Evolutionary conservation across 345 rosid species (phyloP), one percentile per base, ranked within the genome.

Genomic region (Sisymbrium irio): DNA sequence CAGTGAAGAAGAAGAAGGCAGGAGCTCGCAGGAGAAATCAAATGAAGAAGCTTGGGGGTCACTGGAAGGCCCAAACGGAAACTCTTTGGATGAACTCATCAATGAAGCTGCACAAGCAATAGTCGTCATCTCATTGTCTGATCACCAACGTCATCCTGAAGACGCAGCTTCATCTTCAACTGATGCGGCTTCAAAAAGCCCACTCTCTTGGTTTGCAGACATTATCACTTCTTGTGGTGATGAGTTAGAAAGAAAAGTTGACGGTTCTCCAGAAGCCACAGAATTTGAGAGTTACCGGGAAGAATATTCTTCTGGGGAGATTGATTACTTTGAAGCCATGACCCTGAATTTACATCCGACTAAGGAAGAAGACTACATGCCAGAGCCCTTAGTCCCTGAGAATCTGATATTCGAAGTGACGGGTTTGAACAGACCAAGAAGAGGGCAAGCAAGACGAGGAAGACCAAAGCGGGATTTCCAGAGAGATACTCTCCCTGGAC

Each of bases 391-490:
- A 64, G 86, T 88, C 72, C 90, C 88, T 2, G 90, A 84, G 72
- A 72, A 71, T 82, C 71, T 83, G 71, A 79, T 80, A 73, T 67
- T 83, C 17, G 95, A 87, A 64, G 91, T 67, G 69, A 71, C 76
- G 0, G 85, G 73, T 15, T 72, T 73, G 39, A 83, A 71, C 59
- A 83, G 82, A 65, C 75, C 88, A 25, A 84, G 94, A 63, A 91
- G 82, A 80, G 96, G 94, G 44, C 92, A 87, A 64, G 85, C 84
- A 62, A 84, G 96, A 79, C 85, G 98, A 80, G 98, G 98, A 61
- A 87, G 98, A 84, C 95, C 89, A 71, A 86, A 87, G 73, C 87
- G 91, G 83, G 97, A 94, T 78, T 94, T 94, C 84, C 96, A 89
- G 75, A 91, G 96, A 85, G 98, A 94, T 79, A 86, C 88, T 79